Conservation (phyloP, 139 green algal species). For the Haematococcus lacustris region DNA sequence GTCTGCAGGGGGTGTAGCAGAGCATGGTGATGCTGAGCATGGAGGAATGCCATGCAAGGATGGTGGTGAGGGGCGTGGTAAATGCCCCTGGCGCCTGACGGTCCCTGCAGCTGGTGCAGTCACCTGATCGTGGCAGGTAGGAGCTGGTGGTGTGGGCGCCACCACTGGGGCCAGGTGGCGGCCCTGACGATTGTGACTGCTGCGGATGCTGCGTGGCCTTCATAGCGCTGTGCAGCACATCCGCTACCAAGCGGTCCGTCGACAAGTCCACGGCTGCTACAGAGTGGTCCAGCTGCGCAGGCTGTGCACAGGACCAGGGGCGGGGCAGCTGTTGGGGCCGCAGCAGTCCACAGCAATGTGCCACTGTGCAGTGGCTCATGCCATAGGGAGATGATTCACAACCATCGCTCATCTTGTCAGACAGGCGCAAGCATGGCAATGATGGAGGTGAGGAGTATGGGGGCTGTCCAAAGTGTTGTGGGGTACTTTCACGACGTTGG, state of each 20-base stretch:
- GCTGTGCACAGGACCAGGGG: neutral
- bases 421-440: neutral
- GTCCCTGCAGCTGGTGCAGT: too few relatives aligned
- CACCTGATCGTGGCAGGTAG: too few relatives aligned
- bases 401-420: neutral
- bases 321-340: neutral
- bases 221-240: constrained; percentile 47
- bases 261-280: constrained; percentile 40
- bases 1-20: too few relatives aligned
- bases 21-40: too few relatives aligned
- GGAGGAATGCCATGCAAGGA: too few relatives aligned
- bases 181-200: too few relatives aligned
- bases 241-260: constrained; percentile 39
- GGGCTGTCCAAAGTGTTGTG: neutral
- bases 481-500: neutral
- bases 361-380: neutral
- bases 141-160: too few relatives aligned
- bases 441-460: neutral
- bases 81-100: too few relatives aligned
- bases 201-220: too few relatives aligned
- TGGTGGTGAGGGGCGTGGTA: too few relatives aligned
- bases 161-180: too few relatives aligned
- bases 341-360: neutral
- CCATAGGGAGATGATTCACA: too few relatives aligned
- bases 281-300: constrained; percentile 17